phyloP scores from a whole-genome alignment of 192 early-diverging fungal species.

The Entomortierella lignicola region DNA sequence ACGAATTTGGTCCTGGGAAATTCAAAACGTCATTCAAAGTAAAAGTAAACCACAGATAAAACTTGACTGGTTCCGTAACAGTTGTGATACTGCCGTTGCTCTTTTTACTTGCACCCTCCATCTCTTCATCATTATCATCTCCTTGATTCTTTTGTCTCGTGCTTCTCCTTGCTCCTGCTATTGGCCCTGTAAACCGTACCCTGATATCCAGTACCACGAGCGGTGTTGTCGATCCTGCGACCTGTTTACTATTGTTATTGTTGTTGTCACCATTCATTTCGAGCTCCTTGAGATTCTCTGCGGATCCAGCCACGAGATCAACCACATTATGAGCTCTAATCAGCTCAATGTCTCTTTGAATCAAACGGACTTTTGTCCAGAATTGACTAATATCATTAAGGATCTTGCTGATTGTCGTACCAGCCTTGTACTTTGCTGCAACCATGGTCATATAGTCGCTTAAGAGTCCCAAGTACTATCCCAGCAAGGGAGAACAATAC shows the following conservation, averaged over 20 bases:
- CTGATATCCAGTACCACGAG: conserved; percentile 47
- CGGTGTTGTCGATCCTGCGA: conserved; percentile 27
- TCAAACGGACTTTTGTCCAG: conserved; percentile 24
- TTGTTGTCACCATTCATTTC: conserved; percentile 1
- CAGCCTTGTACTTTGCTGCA: conserved; percentile 34
- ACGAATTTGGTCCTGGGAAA: conserved; percentile 37
- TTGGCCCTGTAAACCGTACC: conserved; percentile 36
- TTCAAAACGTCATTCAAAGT: conserved; percentile 38
- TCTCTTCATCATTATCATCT: conserved; percentile 1
- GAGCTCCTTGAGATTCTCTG: conserved; percentile 47
- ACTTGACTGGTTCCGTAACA: conserved; percentile 41
- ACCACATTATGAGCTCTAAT: conserved; percentile 41
- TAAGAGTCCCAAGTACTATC: conserved; percentile 25
- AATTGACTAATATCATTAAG: conserved; percentile 38
- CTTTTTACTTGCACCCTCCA: background rate
- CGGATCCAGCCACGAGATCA: conserved; percentile 46
- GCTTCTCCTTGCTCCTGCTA: conserved; percentile 12
- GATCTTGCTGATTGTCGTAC: conserved; percentile 37
- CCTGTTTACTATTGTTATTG: conserved; percentile 3
- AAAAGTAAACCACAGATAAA: conserved; percentile 53
- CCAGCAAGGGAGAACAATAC: background rate
- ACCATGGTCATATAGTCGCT: conserved; percentile 33
- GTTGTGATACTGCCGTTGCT: background rate
- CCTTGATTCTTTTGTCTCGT: background rate
- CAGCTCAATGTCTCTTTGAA: conserved; percentile 35